Conservation (phyloP, 2,329 filamentous ascomycete genomes). For the Botrytis porri region DNA sequence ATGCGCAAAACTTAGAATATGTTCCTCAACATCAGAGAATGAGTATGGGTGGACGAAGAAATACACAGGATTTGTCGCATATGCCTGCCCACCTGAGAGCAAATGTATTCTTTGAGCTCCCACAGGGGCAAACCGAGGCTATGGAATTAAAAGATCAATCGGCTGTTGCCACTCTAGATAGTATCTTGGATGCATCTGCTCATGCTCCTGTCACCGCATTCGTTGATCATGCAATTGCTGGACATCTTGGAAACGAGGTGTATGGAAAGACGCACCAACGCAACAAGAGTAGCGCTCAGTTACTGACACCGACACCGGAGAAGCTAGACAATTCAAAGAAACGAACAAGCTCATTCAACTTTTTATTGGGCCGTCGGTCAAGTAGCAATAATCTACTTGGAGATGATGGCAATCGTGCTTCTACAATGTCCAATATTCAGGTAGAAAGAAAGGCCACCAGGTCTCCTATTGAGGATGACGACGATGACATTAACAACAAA, state of each 20-base stretch:
- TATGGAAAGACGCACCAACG: constrained; percentile 61
- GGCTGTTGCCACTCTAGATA: constrained; percentile 84
- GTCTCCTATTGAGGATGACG: constrained; percentile 29
- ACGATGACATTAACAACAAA: constrained; percentile 29
- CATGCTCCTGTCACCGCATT: constrained; percentile 87
- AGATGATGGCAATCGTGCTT: constrained; percentile 25
- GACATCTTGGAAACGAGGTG: constrained; percentile 69
- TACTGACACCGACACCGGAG: constrained; percentile 38
- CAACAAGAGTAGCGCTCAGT: constrained; percentile 46
- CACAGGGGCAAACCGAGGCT: constrained; percentile 48
- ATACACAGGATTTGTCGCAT: constrained; percentile 45
- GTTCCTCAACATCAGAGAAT: constrained; percentile 38
- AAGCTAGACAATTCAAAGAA: constrained; percentile 40
- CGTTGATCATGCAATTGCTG: constrained; percentile 81
- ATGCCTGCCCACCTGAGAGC: constrained; percentile 83
- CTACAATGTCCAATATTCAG: constrained; percentile 30
- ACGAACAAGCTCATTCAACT: constrained; percentile 47
- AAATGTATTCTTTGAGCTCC: constrained; percentile 84
- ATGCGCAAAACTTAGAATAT: constrained; percentile 34
- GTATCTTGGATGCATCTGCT: constrained; percentile 85
- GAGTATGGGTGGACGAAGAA: constrained; percentile 36
- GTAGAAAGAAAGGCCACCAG: constrained; percentile 25
- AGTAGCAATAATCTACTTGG: constrained; percentile 30
- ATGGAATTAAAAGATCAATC: constrained; percentile 71
- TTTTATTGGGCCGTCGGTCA: constrained; percentile 40